Evolutionary conservation across 2,329 filamentous ascomycete genomes (phyloP).

Genomic region (Colletotrichum karsti): DNA sequence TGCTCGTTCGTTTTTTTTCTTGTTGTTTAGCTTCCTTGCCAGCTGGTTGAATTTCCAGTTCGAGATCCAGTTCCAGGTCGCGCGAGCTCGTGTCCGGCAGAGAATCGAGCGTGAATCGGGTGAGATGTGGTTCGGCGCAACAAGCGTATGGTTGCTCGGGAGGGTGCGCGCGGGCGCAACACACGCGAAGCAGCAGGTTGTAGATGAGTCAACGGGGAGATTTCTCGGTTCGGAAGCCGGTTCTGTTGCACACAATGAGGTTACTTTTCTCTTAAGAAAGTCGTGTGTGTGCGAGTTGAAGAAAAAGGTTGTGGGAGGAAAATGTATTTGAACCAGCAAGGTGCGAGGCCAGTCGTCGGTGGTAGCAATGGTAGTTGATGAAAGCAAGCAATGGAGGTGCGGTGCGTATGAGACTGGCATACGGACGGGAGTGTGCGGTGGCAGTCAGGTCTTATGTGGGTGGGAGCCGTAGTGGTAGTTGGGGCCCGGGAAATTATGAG

Average conservation of each 20-base stretch:
- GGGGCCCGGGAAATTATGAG: slow-evolving; percentile 29
- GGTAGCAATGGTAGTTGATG: not conserved
- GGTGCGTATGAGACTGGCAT: slow-evolving; percentile 15
- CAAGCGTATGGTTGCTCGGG: not conserved
- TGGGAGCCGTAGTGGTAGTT: slow-evolving; percentile 26
- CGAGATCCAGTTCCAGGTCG: slow-evolving; percentile 2
- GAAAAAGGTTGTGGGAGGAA: not conserved
- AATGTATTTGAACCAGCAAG: slow-evolving; percentile 8
- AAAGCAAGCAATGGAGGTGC: not conserved
- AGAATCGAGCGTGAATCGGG: slow-evolving; percentile 19
- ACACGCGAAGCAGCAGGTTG: slow-evolving; percentile 23
- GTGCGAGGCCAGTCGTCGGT: slow-evolving; percentile 5
- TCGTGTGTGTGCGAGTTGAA: not conserved
- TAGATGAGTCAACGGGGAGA: slow-evolving; percentile 20
- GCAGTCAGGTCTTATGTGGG: slow-evolving; percentile 30
- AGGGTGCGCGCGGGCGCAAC: slow-evolving; percentile 24
- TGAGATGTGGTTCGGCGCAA: slow-evolving; percentile 24
- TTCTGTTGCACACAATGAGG: slow-evolving; percentile 3
- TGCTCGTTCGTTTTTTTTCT: slow-evolving; percentile 20
- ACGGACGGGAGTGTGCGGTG: slow-evolving; percentile 16
- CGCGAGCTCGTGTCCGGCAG: slow-evolving; percentile 10
- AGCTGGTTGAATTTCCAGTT: slow-evolving; percentile 4
- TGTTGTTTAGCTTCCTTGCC: slow-evolving; percentile 3
- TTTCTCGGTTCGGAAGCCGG: not conserved
- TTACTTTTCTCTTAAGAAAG: not conserved